These are phyloP conservation scores for Sphagnum magellanicum DNA, from an alignment of 228 moss, liverwort and hornwort genomes.

Conservation along the genomic window DNA sequence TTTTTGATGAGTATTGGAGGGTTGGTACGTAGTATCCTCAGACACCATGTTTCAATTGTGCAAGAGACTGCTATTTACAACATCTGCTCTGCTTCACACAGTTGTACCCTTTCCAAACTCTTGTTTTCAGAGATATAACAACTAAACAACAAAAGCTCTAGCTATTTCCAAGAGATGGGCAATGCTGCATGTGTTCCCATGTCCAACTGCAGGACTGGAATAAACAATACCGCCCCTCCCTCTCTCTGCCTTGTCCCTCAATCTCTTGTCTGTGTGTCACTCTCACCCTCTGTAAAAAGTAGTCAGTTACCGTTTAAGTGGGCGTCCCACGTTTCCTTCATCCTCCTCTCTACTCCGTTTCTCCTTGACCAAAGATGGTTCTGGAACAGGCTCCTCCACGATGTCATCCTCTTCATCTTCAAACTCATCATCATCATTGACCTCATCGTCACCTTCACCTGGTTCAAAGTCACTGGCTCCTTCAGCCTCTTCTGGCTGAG, in stretches of 20 bases:
- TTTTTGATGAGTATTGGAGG: no score
- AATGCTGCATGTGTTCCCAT: background rate
- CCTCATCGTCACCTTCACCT: slow-evolving; percentile 58
- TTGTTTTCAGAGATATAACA: no score
- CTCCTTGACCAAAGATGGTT: slow-evolving; percentile 15
- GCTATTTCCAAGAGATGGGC: background rate
- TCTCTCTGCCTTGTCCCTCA: background rate
- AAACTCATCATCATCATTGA: slow-evolving; percentile 65
- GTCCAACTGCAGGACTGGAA: slow-evolving; percentile 2
- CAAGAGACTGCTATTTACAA: no score
- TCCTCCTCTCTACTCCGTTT: slow-evolving; percentile 64
- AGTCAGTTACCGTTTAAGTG: slow-evolving; percentile 49
- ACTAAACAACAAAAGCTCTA: no score
- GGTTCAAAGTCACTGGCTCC: slow-evolving; percentile 83
- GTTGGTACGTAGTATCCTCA: no score
- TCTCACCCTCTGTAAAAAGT: slow-evolving; percentile 3
- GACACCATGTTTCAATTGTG: no score
- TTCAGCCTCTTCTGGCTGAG: slow-evolving; percentile 57
- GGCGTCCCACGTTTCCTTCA: slow-evolving; percentile 55
- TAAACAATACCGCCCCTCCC: slow-evolving; percentile 15
- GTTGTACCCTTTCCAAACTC: no score
- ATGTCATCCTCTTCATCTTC: slow-evolving; percentile 44
- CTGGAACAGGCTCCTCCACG: slow-evolving; percentile 8
- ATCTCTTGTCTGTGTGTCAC: no score
- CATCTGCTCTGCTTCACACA: no score